Percentiles rank a stretch among this genome's conserved stretches.
phyloP scores from a whole-genome alignment of 2,329 filamentous ascomycete genomes.

The Phialocephala subalpina region DNA sequence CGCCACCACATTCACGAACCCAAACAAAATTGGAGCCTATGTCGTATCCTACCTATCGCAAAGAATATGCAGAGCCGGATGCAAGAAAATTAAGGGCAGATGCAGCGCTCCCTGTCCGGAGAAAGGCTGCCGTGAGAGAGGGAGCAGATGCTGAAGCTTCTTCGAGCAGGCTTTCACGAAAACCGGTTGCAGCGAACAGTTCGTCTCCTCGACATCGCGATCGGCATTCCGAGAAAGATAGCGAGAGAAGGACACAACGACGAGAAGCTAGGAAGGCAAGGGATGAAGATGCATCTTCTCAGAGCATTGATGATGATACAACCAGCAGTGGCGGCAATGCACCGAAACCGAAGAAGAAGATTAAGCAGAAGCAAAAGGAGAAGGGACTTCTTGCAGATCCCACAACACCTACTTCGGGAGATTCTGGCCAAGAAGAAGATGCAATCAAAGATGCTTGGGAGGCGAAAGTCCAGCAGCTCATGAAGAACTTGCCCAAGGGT shows the following conservation, averaged over 20 bases:
- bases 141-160: conserved; percentile 21
- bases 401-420: conserved; percentile 56
- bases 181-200: conserved; percentile 44
- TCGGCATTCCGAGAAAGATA: conserved; percentile 38
- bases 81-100: conserved; percentile 38
- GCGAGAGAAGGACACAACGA: conserved; percentile 33
- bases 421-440: conserved; percentile 51
- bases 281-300: conserved; percentile 41
- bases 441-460: conserved; percentile 64
- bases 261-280: conserved; percentile 31
- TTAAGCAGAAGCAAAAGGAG: conserved; percentile 45
- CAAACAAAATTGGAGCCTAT: conserved; percentile 48
- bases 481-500: conserved; percentile 82
- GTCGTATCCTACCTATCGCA: conserved; percentile 46
- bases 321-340: conserved; percentile 38
- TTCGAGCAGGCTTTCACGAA: conserved; percentile 39
- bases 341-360: conserved; percentile 38
- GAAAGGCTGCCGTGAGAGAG: conserved; percentile 33
- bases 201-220: conserved; percentile 44
- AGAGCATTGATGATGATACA: conserved; percentile 43
- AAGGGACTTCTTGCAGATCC: conserved; percentile 45
- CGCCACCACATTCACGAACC: conserved; percentile 35
- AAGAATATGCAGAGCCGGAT: conserved; percentile 45
- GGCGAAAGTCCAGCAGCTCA: conserved; percentile 66
- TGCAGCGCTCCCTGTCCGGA: conserved; percentile 42